Evolutionary conservation across 257 asterid species (phyloP).

Genomic region (Sherardia arvensis): DNA sequence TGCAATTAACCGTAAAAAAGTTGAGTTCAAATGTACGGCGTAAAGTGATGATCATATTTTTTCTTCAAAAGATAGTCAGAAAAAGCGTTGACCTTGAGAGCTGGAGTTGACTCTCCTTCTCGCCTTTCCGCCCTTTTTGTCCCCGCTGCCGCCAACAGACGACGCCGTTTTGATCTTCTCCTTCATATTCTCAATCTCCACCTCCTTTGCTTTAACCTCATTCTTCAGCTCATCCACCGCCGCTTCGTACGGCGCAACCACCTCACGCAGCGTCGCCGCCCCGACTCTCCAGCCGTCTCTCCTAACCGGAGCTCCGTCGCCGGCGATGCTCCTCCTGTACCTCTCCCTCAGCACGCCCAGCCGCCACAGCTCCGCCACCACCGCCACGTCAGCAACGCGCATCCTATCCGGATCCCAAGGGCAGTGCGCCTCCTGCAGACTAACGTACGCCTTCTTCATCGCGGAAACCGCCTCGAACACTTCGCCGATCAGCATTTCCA

Average conservation of each 20-base stretch:
- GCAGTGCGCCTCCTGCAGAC: conserved; percentile 80
- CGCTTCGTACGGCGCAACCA: conserved; percentile 96
- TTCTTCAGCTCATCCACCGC: conserved; percentile 75
- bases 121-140: conserved; percentile 49
- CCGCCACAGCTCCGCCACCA: conserved; percentile 76
- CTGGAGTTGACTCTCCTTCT: conserved; percentile 63
- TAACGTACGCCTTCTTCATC: conserved; percentile 78
- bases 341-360: conserved; percentile 75
- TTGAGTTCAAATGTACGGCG: not conserved
- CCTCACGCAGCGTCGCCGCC: conserved; percentile 71
- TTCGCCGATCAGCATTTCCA: conserved; percentile 66
- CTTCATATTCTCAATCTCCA: conserved; percentile 50
- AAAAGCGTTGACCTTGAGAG: conserved; percentile 45
- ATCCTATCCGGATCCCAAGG: conserved; percentile 89
- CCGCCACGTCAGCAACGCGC: conserved; percentile 82
- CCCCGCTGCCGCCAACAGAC: conserved; percentile 35
- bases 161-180: conserved; percentile 75
- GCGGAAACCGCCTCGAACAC: conserved; percentile 78
- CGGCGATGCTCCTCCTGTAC: conserved; percentile 49
- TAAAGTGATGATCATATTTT: too few species aligned
- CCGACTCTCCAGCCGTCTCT: conserved; percentile 48
- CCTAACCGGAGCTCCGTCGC: conserved; percentile 19
- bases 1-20: conserved; percentile 16
- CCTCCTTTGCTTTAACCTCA: conserved; percentile 60
- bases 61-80: not conserved